Percentiles rank a stretch among this genome's conserved stretches.
These are phyloP conservation scores for Starmera pachycereana DNA, from an alignment of 805 yeast genomes.

Conservation along the genomic window DNA sequence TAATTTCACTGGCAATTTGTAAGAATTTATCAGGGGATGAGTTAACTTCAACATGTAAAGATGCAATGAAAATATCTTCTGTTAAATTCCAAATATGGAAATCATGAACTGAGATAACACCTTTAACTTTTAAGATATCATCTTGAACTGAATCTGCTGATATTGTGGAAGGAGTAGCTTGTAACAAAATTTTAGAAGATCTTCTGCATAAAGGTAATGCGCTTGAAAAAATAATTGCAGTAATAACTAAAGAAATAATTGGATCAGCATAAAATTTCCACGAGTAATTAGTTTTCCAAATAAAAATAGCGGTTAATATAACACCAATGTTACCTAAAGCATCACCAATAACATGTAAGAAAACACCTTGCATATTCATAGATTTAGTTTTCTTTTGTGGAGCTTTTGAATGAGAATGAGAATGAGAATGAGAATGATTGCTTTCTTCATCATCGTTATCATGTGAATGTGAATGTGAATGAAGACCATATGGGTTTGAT, in stretches of 20 bases:
- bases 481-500: constrained; percentile 7
- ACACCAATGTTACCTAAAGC: constrained; percentile 95
- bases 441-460: constrained; percentile 6
- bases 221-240: constrained; percentile 79
- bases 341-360: constrained; percentile 90
- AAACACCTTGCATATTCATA: constrained; percentile 96
- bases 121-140: constrained; percentile 56
- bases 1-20: constrained; percentile 61
- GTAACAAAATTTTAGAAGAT: constrained; percentile 79
- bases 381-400: constrained; percentile 34
- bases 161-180: constrained; percentile 84
- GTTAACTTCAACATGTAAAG: constrained; percentile 74
- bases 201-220: constrained; percentile 85
- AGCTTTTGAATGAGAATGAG: constrained; percentile 5
- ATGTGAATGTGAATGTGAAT: constrained; percentile 9
- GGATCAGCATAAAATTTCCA: constrained; percentile 91
- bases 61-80: constrained; percentile 78
- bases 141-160: constrained; percentile 64
- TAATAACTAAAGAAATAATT: constrained; percentile 70
- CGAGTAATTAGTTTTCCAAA: constrained; percentile 85
- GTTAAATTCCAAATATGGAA: constrained; percentile 95
- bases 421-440: constrained; percentile 3
- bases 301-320: constrained; percentile 77
- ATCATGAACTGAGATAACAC: constrained; percentile 83
- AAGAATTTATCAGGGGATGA: constrained; percentile 57